phyloP scores from a whole-genome alignment of 805 yeast genomes.

The Kluyveromyces starmeri region DNA sequence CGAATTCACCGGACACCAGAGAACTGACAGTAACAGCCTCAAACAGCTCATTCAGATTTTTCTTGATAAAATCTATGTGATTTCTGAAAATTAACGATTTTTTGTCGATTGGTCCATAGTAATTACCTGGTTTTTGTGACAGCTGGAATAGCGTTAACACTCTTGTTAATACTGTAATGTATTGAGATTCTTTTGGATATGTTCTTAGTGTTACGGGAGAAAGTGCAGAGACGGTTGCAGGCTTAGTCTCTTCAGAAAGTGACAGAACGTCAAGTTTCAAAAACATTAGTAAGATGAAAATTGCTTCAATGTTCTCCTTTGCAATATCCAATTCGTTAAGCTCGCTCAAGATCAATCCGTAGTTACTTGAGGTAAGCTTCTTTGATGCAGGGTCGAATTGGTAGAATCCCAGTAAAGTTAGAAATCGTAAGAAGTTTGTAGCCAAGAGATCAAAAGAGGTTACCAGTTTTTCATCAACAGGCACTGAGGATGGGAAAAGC shows the following conservation, averaged over 20 bases:
- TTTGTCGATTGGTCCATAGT: constrained; percentile 64
- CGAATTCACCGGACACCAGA: constrained; percentile 47
- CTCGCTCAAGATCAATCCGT: constrained; percentile 42
- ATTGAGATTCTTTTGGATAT: constrained; percentile 31
- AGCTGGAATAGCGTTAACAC: constrained; percentile 38
- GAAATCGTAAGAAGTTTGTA: constrained; percentile 45
- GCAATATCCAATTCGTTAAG: constrained; percentile 26
- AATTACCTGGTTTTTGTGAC: constrained; percentile 44
- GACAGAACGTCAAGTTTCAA: constrained; percentile 36
- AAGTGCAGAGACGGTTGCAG: constrained; percentile 22
- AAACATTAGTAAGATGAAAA: constrained; percentile 41
- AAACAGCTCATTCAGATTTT: constrained; percentile 43
- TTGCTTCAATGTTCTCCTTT: constrained; percentile 29
- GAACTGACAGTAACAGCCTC: constrained; percentile 44
- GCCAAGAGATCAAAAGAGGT: constrained; percentile 46
- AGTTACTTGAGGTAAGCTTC: constrained; percentile 34
- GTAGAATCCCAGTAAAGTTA: constrained; percentile 44
- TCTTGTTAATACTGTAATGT: constrained; percentile 39
- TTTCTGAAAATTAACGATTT: constrained; percentile 60
- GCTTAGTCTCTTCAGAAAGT: constrained; percentile 28
- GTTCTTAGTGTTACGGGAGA: constrained; percentile 34
- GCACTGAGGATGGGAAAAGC: constrained; percentile 26
- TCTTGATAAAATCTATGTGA: constrained; percentile 44
- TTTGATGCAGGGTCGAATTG: constrained; percentile 28
- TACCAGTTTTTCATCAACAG: constrained; percentile 28